Evolutionary conservation across 2,329 filamentous ascomycete species (phyloP).

Genomic region (Daldinia eschscholtzii): DNA sequence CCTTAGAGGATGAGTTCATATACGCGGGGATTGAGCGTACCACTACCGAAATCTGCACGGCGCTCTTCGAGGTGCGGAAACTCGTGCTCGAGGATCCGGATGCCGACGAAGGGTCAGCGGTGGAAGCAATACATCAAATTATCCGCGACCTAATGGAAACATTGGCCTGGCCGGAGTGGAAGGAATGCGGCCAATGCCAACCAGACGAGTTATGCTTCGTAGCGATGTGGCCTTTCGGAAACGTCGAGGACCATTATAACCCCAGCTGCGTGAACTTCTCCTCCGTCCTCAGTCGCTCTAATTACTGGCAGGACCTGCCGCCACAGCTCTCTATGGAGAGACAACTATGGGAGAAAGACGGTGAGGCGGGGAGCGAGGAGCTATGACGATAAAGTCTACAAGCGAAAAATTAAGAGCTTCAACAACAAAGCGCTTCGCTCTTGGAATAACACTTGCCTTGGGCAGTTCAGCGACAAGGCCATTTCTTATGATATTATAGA

Average conservation of each 20-base stretch:
- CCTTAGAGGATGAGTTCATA: constrained; percentile 60
- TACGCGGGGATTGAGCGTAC: constrained; percentile 55
- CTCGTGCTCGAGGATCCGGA: constrained; percentile 44
- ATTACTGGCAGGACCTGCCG: constrained; percentile 39
- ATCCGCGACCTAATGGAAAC: constrained; percentile 46
- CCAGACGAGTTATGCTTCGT: constrained; percentile 55
- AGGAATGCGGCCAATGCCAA: constrained; percentile 52
- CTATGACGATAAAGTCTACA: constrained; percentile 18
- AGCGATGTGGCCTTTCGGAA: constrained; percentile 57
- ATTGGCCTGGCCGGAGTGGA: constrained; percentile 55
- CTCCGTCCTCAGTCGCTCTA: constrained; percentile 21
- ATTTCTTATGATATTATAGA: not conserved
- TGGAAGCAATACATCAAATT: constrained; percentile 24
- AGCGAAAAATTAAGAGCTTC: not conserved
- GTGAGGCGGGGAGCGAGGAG: constrained; percentile 26
- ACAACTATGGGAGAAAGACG: constrained; percentile 6
- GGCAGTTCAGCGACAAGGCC: not conserved
- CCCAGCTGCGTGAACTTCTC: constrained; percentile 50
- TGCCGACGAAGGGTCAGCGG: constrained; percentile 15
- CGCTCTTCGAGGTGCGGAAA: constrained; percentile 50
- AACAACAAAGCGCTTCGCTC: not conserved
- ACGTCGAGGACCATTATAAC: constrained; percentile 49
- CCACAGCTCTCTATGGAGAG: constrained; percentile 22
- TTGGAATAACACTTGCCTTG: not conserved
- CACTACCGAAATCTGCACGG: constrained; percentile 37